Evolutionary conservation across 2,329 filamentous ascomycete species (phyloP), one percentile per base, ranked within the genome.

Genomic region (Alternaria brassicicola): DNA sequence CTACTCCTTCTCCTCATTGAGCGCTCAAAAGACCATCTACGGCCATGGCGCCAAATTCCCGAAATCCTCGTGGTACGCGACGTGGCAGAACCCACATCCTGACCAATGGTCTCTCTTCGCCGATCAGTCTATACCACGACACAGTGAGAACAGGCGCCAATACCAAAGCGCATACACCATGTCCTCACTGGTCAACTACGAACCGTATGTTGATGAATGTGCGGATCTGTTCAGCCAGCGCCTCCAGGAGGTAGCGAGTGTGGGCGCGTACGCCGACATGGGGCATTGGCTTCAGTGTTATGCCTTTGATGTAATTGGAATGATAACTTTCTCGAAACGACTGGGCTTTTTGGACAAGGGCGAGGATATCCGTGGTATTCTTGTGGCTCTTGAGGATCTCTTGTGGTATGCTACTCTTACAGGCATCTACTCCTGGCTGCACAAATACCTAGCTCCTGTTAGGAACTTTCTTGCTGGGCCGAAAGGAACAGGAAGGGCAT

Each of bases 261-360:
- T 52, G 7, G 63, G 55, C 19, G 49, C 36, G 2, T 35, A 58
- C 12, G 43, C 52, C 9, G 66, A 75, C 26, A 61, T 71, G 23
- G 66, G 67, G 0, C 59, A 63, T 30, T 76, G 73, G 72, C 43
- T 75, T 23, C 73, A 76, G 31, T 77, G 70, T 36, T 79, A 74
- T 41, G 76, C 78, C 0, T 78, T 80, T 38, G 79, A 80, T 36
- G 77, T 80, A 1, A 68, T 80, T 7, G 76, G 76, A 6, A 23
- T 63, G 19, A 56, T 67, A 30, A 69, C 65, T 0, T 68, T 57
- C n/a, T 62, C 61, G 12, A 64, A 66, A 30, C 35, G 59, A 4
- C 52, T 69, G 36, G 66, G 66, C 3, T 69, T 69, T 4, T 36
- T 69, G 15, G 61, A 64, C 4, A 48, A 35, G 23, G 64, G 66